Percentiles rank a stretch among this genome's conserved stretches.
phyloP scores from a whole-genome alignment of 305 asterid genomes.

The Fraxinus latifolia region DNA sequence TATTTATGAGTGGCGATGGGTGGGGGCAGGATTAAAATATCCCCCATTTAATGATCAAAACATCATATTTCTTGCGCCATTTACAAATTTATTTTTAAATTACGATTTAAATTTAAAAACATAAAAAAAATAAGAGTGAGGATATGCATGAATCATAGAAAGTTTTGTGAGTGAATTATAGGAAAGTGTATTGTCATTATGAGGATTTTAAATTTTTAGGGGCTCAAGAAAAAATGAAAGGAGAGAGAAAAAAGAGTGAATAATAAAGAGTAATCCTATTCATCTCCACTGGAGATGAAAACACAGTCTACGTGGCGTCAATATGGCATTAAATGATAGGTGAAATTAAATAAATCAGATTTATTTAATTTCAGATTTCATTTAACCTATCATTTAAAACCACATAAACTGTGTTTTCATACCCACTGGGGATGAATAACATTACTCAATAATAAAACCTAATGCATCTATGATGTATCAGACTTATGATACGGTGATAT shows the following conservation, averaged over 20 bases:
- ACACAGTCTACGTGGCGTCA: too few species aligned
- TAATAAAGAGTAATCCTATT: too few species aligned
- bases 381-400: too few species aligned
- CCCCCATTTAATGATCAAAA: neutral
- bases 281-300: too few species aligned
- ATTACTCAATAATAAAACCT: too few species aligned
- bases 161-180: neutral
- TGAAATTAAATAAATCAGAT: too few species aligned
- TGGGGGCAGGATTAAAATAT: neutral
- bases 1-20: neutral
- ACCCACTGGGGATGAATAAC: too few species aligned
- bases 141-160: neutral
- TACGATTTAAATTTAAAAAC: neutral
- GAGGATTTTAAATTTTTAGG: neutral
- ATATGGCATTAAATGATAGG: too few species aligned
- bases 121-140: neutral
- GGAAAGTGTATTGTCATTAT: neutral
- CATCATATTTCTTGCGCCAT: neutral
- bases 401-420: too few species aligned
- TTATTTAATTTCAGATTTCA: too few species aligned
- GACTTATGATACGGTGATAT: neutral
- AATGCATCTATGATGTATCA: neutral
- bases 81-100: too few species aligned
- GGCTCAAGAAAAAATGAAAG: neutral
- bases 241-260: too few species aligned